Evolutionary conservation across 1,139 yeast species (phyloP).

Genomic region (Tardiomyces digboiensis): DNA sequence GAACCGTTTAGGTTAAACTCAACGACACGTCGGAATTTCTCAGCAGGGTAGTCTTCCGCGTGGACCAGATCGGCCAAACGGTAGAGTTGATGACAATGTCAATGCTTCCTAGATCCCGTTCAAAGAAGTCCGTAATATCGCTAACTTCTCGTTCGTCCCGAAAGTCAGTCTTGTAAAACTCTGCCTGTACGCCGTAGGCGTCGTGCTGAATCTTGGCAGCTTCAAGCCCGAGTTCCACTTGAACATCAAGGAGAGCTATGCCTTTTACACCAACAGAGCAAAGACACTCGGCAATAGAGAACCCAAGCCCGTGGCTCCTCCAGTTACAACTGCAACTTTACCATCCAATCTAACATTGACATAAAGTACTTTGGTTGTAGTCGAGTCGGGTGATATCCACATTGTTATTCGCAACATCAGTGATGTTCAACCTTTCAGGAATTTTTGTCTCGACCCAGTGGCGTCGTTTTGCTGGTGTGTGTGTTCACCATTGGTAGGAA

Average conservation of each 20-base stretch:
- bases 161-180: slow-evolving; percentile 58
- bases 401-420: slow-evolving; percentile 25
- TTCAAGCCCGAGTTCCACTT: slow-evolving; percentile 35
- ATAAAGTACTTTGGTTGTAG: slow-evolving; percentile 30
- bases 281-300: slow-evolving; percentile 55
- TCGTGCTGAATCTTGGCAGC: slow-evolving; percentile 43
- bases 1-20: slow-evolving; percentile 76
- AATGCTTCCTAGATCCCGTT: slow-evolving; percentile 51
- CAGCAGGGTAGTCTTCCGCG: slow-evolving; percentile 73
- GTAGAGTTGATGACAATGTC: slow-evolving; percentile 64
- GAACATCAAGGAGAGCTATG: slow-evolving; percentile 39
- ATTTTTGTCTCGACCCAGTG: slow-evolving; percentile 28
- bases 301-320: slow-evolving; percentile 62
- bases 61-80: slow-evolving; percentile 70
- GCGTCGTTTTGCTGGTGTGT: slow-evolving; percentile 7
- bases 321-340: slow-evolving; percentile 56
- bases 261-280: slow-evolving; percentile 66
- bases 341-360: slow-evolving; percentile 51
- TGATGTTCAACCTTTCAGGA: slow-evolving; percentile 30
- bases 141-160: slow-evolving; percentile 46
- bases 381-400: slow-evolving; percentile 23
- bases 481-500: neutral
- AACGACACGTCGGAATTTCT: slow-evolving; percentile 63
- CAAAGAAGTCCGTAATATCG: slow-evolving; percentile 41
- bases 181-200: slow-evolving; percentile 51